phyloP scores from a whole-genome alignment of 2,329 filamentous ascomycete species.

The Teratosphaeria viscida region DNA sequence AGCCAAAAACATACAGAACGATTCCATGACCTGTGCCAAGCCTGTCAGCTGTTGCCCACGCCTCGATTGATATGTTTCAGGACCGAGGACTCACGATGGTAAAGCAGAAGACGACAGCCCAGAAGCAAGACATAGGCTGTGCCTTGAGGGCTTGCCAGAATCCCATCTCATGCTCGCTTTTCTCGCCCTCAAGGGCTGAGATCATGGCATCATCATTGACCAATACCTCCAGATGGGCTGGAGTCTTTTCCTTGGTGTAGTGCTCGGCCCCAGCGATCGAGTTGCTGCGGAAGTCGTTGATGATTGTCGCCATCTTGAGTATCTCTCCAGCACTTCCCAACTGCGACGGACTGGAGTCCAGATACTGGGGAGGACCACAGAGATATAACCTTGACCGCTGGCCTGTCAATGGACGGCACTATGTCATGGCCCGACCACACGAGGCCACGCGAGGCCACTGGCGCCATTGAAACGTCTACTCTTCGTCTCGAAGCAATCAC shows the following conservation, averaged over 20 bases:
- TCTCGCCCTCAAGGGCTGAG: constrained; percentile 45
- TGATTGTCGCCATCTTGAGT: background rate
- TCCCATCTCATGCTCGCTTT: constrained; percentile 36
- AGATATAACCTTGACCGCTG: background rate
- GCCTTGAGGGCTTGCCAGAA: constrained; percentile 35
- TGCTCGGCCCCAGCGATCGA: background rate
- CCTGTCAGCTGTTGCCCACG: background rate
- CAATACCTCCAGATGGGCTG: constrained; percentile 8
- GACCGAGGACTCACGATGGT: constrained; percentile 27
- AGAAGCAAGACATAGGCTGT: constrained; percentile 39
- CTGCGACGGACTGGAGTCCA: background rate
- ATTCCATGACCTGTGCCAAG: constrained; percentile 28
- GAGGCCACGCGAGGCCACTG: background rate
- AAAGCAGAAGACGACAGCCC: constrained; percentile 39
- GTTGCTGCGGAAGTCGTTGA: background rate
- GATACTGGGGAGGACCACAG: background rate
- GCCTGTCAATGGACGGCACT: background rate
- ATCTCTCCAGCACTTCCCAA: background rate
- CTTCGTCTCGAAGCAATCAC: background rate
- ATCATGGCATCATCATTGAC: constrained; percentile 29
- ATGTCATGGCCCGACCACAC: background rate
- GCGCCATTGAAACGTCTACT: background rate
- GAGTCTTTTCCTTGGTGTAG: background rate
- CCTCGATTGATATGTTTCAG: constrained; percentile 5
- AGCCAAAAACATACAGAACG: constrained; percentile 49